Conservation (phyloP, 2,329 filamentous ascomycete genomes). For the Venturiaceae sp. region DNA sequence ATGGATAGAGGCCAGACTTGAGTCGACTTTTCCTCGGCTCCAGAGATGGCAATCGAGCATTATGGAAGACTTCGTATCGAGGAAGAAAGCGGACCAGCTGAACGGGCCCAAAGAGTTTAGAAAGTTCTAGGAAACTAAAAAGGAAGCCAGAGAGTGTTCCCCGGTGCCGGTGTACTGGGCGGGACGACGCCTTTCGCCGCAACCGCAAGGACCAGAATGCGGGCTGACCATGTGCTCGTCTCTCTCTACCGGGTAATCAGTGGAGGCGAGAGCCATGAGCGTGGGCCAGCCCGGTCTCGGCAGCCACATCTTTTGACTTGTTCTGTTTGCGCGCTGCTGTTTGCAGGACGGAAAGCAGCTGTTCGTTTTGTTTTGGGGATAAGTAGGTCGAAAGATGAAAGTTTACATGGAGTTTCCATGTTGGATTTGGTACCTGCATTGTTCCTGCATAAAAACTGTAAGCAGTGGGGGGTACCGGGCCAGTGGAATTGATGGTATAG, state of each 20-base stretch:
- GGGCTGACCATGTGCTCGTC: background rate
- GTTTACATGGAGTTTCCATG: background rate
- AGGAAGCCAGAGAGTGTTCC: background rate
- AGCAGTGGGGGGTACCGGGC: background rate
- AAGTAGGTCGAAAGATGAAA: background rate
- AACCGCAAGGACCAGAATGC: background rate
- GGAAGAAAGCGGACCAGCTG: background rate
- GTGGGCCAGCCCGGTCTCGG: background rate
- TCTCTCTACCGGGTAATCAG: background rate
- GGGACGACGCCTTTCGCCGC: background rate
- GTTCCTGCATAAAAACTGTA: conserved; percentile 27
- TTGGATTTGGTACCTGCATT: conserved; percentile 24
- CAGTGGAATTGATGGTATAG: background rate
- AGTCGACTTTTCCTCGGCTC: background rate
- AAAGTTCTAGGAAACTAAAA: background rate
- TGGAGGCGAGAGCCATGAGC: background rate
- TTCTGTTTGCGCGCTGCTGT: background rate
- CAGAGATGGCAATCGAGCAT: background rate
- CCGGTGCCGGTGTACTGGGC: background rate
- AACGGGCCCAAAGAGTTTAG: background rate
- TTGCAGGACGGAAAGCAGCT: background rate
- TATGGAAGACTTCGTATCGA: background rate
- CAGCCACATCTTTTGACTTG: background rate
- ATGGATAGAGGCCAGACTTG: background rate
- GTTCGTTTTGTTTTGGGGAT: background rate